Conservation (phyloP, 2,329 filamentous ascomycete species). For the Cladosporium sp. region DNA sequence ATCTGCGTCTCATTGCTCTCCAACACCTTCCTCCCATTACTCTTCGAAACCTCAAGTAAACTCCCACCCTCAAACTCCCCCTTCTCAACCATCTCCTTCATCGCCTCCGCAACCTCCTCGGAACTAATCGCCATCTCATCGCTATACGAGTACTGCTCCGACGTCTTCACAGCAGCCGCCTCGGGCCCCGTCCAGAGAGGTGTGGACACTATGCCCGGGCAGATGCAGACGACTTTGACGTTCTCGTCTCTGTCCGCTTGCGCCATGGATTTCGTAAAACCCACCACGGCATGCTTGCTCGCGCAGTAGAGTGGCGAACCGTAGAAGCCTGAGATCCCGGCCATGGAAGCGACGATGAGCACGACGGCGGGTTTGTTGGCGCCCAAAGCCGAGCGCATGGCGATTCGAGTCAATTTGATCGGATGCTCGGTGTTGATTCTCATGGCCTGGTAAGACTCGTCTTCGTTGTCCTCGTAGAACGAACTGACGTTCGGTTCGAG, state of each 20-base stretch:
- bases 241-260: conserved; percentile 29
- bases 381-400: conserved; percentile 28
- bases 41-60: conserved; percentile 16
- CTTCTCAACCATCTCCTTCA: conserved; percentile 25
- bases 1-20: conserved; percentile 13
- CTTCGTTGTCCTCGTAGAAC: conserved; percentile 36
- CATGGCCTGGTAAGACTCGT: conserved; percentile 29
- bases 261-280: conserved; percentile 34
- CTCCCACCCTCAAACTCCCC: conserved; percentile 22
- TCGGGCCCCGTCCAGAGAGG: conserved; percentile 25
- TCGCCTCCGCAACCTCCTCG: conserved; percentile 25
- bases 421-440: conserved; percentile 36
- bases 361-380: conserved; percentile 35
- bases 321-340: conserved; percentile 30
- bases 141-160: conserved; percentile 17
- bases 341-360: conserved; percentile 29
- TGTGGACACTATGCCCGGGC: conserved; percentile 29
- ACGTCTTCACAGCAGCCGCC: conserved; percentile 17
- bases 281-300: conserved; percentile 37
- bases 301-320: conserved; percentile 34
- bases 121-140: conserved; percentile 18
- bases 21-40: conserved; percentile 11
- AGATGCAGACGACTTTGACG: conserved; percentile 33
- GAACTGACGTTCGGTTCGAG: conserved; percentile 34
- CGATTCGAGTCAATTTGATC: conserved; percentile 37